phyloP scores from a whole-genome alignment of 2,329 filamentous ascomycete genomes.

The Rhynchosporium graminicola region DNA sequence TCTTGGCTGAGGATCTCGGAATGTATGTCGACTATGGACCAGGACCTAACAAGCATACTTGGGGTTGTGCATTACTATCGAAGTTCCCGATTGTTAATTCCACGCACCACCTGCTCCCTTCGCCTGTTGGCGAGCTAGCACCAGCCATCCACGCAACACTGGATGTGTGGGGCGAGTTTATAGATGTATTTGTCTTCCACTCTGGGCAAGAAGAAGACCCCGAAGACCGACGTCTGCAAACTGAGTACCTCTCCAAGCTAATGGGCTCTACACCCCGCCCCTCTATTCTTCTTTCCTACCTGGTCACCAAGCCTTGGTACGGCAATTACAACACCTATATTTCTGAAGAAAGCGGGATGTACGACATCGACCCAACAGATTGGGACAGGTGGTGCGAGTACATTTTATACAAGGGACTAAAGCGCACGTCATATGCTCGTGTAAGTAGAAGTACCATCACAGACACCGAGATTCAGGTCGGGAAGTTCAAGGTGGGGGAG shows the following conservation, averaged over 20 bases:
- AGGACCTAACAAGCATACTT: slow-evolving; percentile 98
- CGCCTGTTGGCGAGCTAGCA: slow-evolving; percentile 89
- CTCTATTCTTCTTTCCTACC: slow-evolving; percentile 82
- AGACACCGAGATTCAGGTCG: slow-evolving; percentile 94
- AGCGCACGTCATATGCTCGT: slow-evolving; percentile 83
- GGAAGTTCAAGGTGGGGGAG: slow-evolving; percentile 86
- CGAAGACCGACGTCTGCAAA: slow-evolving; percentile 85
- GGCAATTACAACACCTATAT: slow-evolving; percentile 98
- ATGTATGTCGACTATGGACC: slow-evolving; percentile 99
- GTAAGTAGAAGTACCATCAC: slow-evolving; percentile 90
- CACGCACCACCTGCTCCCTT: slow-evolving; percentile 91
- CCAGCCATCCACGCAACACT: slow-evolving; percentile 97
- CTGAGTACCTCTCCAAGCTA: slow-evolving; percentile 79
- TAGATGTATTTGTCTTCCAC: slow-evolving; percentile 98
- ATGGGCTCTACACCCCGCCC: slow-evolving; percentile 85
- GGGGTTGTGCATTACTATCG: slow-evolving; percentile 88
- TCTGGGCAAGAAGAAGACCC: slow-evolving; percentile 96
- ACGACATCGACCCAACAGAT: slow-evolving; percentile 87
- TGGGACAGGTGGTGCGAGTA: slow-evolving; percentile 99
- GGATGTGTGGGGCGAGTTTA: slow-evolving; percentile 82
- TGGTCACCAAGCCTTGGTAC: slow-evolving; percentile 85
- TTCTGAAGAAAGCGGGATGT: slow-evolving; percentile 83
- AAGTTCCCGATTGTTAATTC: slow-evolving; percentile 98
- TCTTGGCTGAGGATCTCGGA: slow-evolving; percentile 90
- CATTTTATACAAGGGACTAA: slow-evolving; percentile 89